A percentile compares a stretch with the other conserved stretches of the same genome.
phyloP scores from a whole-genome alignment of 225 moss, liverwort and hornwort species.

The Polytrichum commune region DNA sequence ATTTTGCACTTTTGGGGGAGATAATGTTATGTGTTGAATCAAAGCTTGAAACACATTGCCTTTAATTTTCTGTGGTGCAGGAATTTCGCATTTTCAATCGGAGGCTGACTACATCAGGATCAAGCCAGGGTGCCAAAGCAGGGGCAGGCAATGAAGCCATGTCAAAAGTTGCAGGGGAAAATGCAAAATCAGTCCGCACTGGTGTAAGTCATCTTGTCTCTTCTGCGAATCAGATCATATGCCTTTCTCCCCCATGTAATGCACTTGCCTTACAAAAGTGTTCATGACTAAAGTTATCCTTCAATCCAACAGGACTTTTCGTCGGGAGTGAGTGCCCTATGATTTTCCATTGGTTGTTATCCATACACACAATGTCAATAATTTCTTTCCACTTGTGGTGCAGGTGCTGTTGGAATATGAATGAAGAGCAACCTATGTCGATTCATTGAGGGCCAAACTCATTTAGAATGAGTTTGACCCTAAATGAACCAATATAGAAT shows the following conservation, averaged over 20 bases:
- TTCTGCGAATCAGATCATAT: background rate
- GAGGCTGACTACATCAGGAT: conserved; percentile 27
- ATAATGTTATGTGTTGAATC: no score
- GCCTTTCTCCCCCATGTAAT: background rate
- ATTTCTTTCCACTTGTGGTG: background rate
- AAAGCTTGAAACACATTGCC: background rate
- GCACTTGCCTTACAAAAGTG: no score
- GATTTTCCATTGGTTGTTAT: no score
- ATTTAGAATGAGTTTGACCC: no score
- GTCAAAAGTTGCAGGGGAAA: conserved; percentile 28
- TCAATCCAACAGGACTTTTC: background rate
- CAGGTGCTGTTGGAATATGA: no score
- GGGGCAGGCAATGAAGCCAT: conserved; percentile 29
- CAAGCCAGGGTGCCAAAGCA: conserved; percentile 19
- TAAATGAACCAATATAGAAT: no score
- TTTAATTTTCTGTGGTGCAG: conserved; percentile 3
- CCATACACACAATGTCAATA: background rate
- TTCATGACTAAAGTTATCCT: background rate
- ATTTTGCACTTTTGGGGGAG: background rate
- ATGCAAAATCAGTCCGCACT: conserved; percentile 27
- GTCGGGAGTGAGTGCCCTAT: no score
- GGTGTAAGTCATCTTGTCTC: conserved; percentile 35
- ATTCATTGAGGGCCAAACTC: no score
- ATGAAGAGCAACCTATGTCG: no score
- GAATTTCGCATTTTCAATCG: conserved; percentile 19